Evolutionary conservation across 2,329 filamentous ascomycete genomes (phyloP), one percentile per base, ranked within the genome.

Genomic region (Coleophoma eucalyptorum): DNA sequence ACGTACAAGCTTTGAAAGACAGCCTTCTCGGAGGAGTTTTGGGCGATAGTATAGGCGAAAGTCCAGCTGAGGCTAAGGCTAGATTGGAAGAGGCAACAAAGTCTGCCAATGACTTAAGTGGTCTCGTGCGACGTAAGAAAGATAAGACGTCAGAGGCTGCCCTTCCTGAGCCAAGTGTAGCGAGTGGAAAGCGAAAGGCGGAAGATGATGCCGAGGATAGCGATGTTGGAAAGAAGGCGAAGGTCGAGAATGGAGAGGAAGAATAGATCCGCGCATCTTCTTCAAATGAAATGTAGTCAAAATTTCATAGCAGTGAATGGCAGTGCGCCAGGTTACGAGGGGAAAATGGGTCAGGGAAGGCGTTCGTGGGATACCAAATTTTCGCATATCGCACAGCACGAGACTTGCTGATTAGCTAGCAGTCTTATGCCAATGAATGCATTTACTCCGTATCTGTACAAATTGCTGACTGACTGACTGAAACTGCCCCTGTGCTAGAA

Each of bases 61-160:
- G 81, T 34, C 73, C 81, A 3, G 75, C 74, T 1, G 76, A 84
- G 50, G 79, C 82, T 47, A 76, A 83, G 57, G 83, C 83, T 20
- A 78, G 81, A 56, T 74, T 90, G 43, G 83, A 87, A 43, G 86
- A 91, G 64, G 88, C 86, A 26, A 88, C 84, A 61, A 86, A 86
- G 70, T 78, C 74, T 7, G 89, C 89, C 6, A 90, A 80, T n/a
- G 89, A 94, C 63, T 72, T 95, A 13, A 82, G 80, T 0, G 80
- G 84, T n/a, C 73, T 93, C 43, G 85, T 93, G 41, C 83, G 86
- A 64, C 72, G 75, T 63, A 92, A 86, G 71, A 83, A 82, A 68
- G 73, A 74, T 10, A 65, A 69, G 51, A 52, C 62, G 19, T 56
- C 59, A 20, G 55, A 66, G 42, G 53, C 62, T 18, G 58, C 63